These are phyloP conservation scores for Hypholoma sublateritium DNA, from an alignment of 768 basidiomycete genomes.

Conservation along the genomic window DNA sequence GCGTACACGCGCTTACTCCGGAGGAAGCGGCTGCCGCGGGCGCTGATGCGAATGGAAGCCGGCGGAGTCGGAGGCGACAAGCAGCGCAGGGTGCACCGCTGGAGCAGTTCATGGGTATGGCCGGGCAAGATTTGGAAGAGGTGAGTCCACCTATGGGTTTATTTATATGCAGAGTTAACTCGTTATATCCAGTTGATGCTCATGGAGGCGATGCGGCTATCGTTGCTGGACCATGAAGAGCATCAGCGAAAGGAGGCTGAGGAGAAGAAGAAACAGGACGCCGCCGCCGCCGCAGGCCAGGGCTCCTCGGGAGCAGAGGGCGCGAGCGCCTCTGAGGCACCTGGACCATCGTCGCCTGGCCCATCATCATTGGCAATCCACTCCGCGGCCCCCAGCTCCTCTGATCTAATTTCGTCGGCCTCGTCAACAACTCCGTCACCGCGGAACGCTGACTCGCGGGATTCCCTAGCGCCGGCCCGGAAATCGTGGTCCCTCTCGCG, in stretches of 20 bases:
- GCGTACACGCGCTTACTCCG: slow-evolving; percentile 66
- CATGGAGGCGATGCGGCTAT: slow-evolving; percentile 98
- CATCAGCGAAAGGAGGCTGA: slow-evolving; percentile 79
- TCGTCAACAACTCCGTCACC: slow-evolving; percentile 12
- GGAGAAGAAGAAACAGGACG: slow-evolving; percentile 59
- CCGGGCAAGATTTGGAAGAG: slow-evolving; percentile 92
- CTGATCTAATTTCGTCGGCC: slow-evolving; percentile 26
- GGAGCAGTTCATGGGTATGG: slow-evolving; percentile 71
- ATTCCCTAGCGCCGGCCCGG: slow-evolving; percentile 21
- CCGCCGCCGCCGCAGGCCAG: slow-evolving; percentile 21
- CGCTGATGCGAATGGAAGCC: slow-evolving; percentile 41
- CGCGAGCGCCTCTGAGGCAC: slow-evolving; percentile 15
- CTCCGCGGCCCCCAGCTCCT: slow-evolving; percentile 26
- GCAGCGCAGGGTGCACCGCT: slow-evolving; percentile 55
- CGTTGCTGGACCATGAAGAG: slow-evolving; percentile 92
- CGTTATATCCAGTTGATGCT: slow-evolving; percentile 75
- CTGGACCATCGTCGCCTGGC: slow-evolving; percentile 26
- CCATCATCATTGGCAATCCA: slow-evolving; percentile 32
- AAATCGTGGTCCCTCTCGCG: slow-evolving; percentile 35
- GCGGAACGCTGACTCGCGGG: slow-evolving; percentile 20
- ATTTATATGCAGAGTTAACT: slow-evolving; percentile 1
- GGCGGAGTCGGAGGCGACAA: slow-evolving; percentile 60
- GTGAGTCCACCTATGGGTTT: slow-evolving; percentile 40
- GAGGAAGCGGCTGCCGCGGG: slow-evolving; percentile 55
- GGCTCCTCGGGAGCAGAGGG: slow-evolving; percentile 19